phyloP scores from a whole-genome alignment of 2,329 filamentous ascomycete genomes.

The Allantophomopsis lycopodina region DNA sequence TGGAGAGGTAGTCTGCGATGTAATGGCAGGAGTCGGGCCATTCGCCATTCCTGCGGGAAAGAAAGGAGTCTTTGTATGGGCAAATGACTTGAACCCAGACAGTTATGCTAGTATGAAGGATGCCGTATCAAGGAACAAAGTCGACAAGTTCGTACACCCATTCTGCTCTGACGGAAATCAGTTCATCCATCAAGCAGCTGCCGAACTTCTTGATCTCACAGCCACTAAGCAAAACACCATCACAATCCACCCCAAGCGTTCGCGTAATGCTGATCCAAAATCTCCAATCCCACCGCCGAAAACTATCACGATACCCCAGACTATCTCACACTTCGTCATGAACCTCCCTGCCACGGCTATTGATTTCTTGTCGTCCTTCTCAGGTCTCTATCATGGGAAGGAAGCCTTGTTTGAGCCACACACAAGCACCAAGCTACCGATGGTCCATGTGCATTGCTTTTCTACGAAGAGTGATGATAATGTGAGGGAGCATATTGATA shows the following conservation, averaged over 20 bases:
- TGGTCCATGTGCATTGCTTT: constrained; percentile 94
- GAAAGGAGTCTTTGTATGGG: constrained; percentile 85
- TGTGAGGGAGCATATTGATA: constrained; percentile 39
- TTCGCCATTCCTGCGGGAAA: constrained; percentile 88
- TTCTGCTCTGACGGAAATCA: constrained; percentile 71
- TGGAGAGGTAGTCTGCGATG: constrained; percentile 84
- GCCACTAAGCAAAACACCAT: constrained; percentile 36
- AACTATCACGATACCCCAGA: constrained; percentile 47
- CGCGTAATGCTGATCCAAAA: constrained; percentile 9
- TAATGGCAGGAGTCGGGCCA: constrained; percentile 94
- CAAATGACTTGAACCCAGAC: constrained; percentile 92
- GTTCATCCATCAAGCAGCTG: constrained; percentile 64
- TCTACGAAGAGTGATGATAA: constrained; percentile 69
- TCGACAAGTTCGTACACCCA: constrained; percentile 55
- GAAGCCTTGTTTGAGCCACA: constrained; percentile 50
- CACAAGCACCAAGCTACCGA: constrained; percentile 49
- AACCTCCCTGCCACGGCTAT: constrained; percentile 88
- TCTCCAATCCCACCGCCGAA: constrained; percentile 20
- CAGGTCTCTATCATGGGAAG: constrained; percentile 64
- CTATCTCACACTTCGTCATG: constrained; percentile 93
- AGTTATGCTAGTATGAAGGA: constrained; percentile 61
- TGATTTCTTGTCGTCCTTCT: constrained; percentile 64
- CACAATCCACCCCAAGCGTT: constrained; percentile 30
- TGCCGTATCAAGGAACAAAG: constrained; percentile 67
- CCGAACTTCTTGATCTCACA: constrained; percentile 38